These are phyloP conservation scores for Eustoma russellianum DNA, from an alignment of 257 asterid genomes.

Conservation along the genomic window DNA sequence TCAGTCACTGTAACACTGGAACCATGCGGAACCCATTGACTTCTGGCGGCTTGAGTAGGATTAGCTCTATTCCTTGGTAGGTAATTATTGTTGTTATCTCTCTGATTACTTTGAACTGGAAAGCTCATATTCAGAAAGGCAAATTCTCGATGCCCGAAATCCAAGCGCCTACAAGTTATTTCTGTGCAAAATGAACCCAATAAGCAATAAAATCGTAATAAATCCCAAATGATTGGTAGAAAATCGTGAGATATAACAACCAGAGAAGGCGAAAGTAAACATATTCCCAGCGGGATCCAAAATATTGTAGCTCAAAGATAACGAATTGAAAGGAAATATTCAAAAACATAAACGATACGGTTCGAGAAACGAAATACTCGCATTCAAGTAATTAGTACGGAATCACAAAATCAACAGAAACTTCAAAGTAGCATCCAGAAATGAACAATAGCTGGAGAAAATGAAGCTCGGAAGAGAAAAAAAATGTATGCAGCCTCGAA, in stretches of 20 bases:
- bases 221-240: constrained; percentile 1
- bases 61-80: constrained; percentile 39
- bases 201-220: constrained; percentile 10
- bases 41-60: constrained; percentile 37
- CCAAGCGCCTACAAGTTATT: constrained; percentile 17
- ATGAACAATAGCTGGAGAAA: too few relatives aligned
- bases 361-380: background rate
- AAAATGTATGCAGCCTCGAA: too few relatives aligned
- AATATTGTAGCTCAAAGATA: background rate
- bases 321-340: background rate
- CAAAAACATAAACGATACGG: background rate
- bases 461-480: too few relatives aligned
- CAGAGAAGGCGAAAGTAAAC: background rate
- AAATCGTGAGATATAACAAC: background rate
- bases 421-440: too few relatives aligned
- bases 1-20: constrained; percentile 21
- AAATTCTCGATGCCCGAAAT: constrained; percentile 16
- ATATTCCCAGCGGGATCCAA: background rate
- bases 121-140: constrained; percentile 68
- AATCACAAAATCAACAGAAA: too few relatives aligned
- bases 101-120: constrained; percentile 38
- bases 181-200: constrained; percentile 4
- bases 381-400: too few relatives aligned
- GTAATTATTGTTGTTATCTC: constrained; percentile 33
- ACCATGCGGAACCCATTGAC: constrained; percentile 78